Evolutionary conservation across 2,329 filamentous ascomycete genomes (phyloP).

Genomic region (Lizonia empirigonia): DNA sequence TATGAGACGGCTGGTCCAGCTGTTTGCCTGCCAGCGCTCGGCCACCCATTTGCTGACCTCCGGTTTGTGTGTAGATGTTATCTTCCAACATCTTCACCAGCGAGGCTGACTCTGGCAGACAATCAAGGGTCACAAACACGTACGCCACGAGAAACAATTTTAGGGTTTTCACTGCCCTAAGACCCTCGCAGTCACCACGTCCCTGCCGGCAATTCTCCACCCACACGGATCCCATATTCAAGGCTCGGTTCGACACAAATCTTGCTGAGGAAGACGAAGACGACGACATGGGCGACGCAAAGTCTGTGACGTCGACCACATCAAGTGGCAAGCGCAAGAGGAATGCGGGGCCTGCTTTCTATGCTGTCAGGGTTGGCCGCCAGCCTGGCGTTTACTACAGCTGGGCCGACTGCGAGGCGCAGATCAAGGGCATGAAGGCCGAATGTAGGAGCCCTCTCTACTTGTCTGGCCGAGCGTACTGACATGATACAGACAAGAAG

Average conservation of each 20-base stretch:
- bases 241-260: slow-evolving; percentile 1
- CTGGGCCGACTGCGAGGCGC: slow-evolving; percentile 66
- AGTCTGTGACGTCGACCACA: slow-evolving; percentile 31
- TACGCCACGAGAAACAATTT: neutral
- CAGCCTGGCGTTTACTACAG: slow-evolving; percentile 67
- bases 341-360: slow-evolving; percentile 60
- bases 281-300: slow-evolving; percentile 24
- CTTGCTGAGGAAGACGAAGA: neutral
- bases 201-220: neutral
- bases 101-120: slow-evolving; percentile 5
- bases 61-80: slow-evolving; percentile 11
- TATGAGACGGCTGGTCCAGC: slow-evolving; percentile 4
- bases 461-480: neutral
- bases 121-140: neutral
- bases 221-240: neutral
- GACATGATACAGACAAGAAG: slow-evolving; percentile 69
- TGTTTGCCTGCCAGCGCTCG: slow-evolving; percentile 6
- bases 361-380: slow-evolving; percentile 66
- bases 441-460: slow-evolving; percentile 36
- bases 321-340: slow-evolving; percentile 62
- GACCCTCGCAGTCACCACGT: neutral
- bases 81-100: neutral
- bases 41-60: slow-evolving; percentile 7
- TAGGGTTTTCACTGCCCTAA: neutral
- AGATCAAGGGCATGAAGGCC: slow-evolving; percentile 63